phyloP scores from a whole-genome alignment of 805 yeast species.

The Starmerella tilneyi region DNA sequence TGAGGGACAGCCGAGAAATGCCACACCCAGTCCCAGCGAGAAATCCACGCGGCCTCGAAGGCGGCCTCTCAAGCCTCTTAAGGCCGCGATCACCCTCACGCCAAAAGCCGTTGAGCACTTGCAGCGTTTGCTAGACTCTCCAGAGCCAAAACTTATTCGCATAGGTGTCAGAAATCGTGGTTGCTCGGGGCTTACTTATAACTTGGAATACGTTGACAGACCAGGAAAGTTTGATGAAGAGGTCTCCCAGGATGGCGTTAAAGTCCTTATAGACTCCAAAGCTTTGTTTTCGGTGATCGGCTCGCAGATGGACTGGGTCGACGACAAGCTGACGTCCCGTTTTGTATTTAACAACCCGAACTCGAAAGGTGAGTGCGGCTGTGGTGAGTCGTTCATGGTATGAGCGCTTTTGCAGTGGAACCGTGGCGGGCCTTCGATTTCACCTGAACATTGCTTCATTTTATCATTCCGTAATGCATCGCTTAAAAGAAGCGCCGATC shows the following conservation, averaged over 20 bases:
- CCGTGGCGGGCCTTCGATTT: too few species aligned
- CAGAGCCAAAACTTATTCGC: slow-evolving; percentile 79
- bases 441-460: too few species aligned
- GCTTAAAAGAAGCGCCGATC: too few species aligned
- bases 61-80: slow-evolving; percentile 69
- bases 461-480: too few species aligned
- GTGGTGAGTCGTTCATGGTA: slow-evolving; percentile 98
- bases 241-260: slow-evolving; percentile 84
- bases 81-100: slow-evolving; percentile 75
- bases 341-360: slow-evolving; percentile 93
- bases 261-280: slow-evolving; percentile 86
- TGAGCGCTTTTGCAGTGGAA: slow-evolving; percentile 31
- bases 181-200: slow-evolving; percentile 89
- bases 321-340: slow-evolving; percentile 77
- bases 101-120: slow-evolving; percentile 69
- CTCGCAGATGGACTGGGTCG: slow-evolving; percentile 97
- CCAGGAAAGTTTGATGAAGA: slow-evolving; percentile 95
- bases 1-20: background rate
- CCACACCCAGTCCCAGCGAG: slow-evolving; percentile 22
- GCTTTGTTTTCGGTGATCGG: slow-evolving; percentile 94
- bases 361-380: slow-evolving; percentile 95
- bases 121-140: slow-evolving; percentile 55
- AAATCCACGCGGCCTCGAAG: slow-evolving; percentile 31
- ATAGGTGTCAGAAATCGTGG: slow-evolving; percentile 95
- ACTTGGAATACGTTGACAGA: slow-evolving; percentile 75